Base-by-base conservation (phyloP, 1,284 basidiomycete genomes). In the Malassezia cuniculi region DNA sequence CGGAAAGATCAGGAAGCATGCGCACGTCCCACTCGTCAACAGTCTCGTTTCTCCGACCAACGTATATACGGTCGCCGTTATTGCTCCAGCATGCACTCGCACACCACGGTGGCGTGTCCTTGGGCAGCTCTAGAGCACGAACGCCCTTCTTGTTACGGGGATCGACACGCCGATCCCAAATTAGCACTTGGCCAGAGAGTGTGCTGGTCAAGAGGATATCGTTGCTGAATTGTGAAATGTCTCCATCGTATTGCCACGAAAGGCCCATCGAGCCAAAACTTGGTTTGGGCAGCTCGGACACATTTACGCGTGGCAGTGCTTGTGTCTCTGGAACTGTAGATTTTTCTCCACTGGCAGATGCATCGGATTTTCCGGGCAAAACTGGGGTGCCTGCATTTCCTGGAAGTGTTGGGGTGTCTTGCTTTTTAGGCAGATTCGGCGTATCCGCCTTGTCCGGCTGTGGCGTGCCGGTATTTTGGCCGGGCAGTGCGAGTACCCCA, bases 21-120 rank as follows among this genome's bases (percentile, higher is more conserved):
- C 63, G 50, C 14, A 93, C 78, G 66, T 97, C 93, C 82, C 85
- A 97, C 20, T 94, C 78, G 57, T 95, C 87, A 33, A 97, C 78
- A 0, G 80, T 79, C 19, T 85, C 84, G 60, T 93, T 90, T 40
- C 89, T 74, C 44, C 93, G 74, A 0, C 90, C 90, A 5, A 85
- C 87, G 57, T 85, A 85, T 26, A 99, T 79, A 53, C 86, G 81
- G 8, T 75, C 75, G 8, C 90, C 90, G 50, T 85, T 79, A 3
- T 79, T 76, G 12, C 84, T 85, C 85, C 89, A 97, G 31, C 48
- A 43, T 1, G 56, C 57, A 8, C 41, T 34, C 20, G 89, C 77
- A 69, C 86, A 93, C 89, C 89, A 94, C 1, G 89, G 89, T 16
- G 87, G 85, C 8, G 85, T 85, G 68, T 82, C 84, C 48, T 85